Percentiles rank a stretch among this genome's conserved stretches.
Conservation (phyloP, 495 filamentous ascomycete genomes). For the Penicillium verhagenii region DNA sequence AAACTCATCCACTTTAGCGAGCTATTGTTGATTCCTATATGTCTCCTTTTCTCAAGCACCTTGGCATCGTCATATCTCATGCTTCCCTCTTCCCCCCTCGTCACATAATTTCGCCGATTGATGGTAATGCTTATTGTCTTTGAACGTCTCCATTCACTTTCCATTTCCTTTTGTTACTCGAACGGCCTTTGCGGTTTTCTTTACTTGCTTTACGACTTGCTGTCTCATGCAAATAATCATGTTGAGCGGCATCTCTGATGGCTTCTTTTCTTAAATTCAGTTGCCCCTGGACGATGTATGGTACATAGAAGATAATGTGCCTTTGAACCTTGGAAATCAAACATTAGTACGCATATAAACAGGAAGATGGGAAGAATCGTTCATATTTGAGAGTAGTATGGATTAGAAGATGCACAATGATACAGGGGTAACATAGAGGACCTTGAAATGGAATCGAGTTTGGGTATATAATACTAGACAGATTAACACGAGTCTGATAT, state of each 20-base stretch:
- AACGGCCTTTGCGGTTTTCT: neutral
- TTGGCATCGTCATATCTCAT: conserved; percentile 3
- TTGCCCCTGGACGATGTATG: conserved; percentile 1
- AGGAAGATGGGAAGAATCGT: too few species aligned
- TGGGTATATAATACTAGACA: neutral
- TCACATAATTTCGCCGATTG: conserved; percentile 10
- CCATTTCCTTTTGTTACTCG: conserved; percentile 10
- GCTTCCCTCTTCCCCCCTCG: conserved; percentile 2
- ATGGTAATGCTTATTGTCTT: conserved; percentile 15
- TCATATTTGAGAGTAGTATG: too few species aligned
- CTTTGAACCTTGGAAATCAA: too few species aligned
- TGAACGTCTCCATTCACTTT: conserved; percentile 1
- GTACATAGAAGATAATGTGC: conserved; percentile 2
- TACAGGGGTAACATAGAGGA: too few species aligned
- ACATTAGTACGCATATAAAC: neutral
- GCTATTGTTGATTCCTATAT: conserved; percentile 1
- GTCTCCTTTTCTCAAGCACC: neutral
- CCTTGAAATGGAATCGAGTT: neutral
- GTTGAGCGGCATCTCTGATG: neutral
- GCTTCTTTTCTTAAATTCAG: conserved; percentile 11
- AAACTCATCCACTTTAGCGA: conserved; percentile 20
- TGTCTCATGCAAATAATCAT: conserved; percentile 5
- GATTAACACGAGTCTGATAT: neutral
- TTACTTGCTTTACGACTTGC: neutral
- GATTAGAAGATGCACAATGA: too few species aligned